Evolutionary conservation across 257 asterid species (phyloP).

Genomic region (Eucommia ulmoides): DNA sequence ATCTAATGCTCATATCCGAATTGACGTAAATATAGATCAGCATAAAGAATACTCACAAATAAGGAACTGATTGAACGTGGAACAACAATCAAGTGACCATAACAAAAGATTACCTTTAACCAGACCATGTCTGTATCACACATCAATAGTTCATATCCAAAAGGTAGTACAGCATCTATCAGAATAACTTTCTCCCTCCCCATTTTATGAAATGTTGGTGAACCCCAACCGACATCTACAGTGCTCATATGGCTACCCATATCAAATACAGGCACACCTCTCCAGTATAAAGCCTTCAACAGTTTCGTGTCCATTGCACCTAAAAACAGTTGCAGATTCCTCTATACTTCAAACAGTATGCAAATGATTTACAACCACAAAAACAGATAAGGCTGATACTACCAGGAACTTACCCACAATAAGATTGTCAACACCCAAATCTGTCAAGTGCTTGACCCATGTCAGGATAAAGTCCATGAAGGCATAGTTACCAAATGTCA

Average conservation of each 20-base stretch:
- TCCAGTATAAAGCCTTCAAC: conserved; percentile 92
- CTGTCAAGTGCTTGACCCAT: conserved; percentile 94
- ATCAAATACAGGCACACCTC: conserved; percentile 92
- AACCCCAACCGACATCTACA: conserved; percentile 95
- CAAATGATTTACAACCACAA: conserved; percentile 4
- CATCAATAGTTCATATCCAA: conserved; percentile 85
- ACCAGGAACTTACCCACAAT: conserved; percentile 50
- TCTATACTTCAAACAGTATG: conserved; percentile 7
- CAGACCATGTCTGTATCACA: conserved; percentile 99
- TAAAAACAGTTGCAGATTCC: conserved; percentile 8
- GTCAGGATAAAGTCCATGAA: conserved; percentile 97
- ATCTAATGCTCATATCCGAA: too few species aligned
- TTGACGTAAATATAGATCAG: background rate
- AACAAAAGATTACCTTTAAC: conserved; percentile 67
- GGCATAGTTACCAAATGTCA: conserved; percentile 94
- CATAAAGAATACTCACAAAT: conserved; percentile 1
- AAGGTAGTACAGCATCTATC: conserved; percentile 76
- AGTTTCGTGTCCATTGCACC: conserved; percentile 99
- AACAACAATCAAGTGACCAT: conserved; percentile 8
- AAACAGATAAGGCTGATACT: conserved; percentile 4
- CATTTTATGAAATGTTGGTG: conserved; percentile 90
- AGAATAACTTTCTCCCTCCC: conserved; percentile 90
- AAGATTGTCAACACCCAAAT: conserved; percentile 73
- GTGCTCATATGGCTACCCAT: conserved; percentile 99
- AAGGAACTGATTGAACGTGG: background rate